Evolutionary conservation across 108 stramenopile genomes (phyloP), one percentile per base, ranked within the genome.

Genomic region (Skeletonema tropicum): DNA sequence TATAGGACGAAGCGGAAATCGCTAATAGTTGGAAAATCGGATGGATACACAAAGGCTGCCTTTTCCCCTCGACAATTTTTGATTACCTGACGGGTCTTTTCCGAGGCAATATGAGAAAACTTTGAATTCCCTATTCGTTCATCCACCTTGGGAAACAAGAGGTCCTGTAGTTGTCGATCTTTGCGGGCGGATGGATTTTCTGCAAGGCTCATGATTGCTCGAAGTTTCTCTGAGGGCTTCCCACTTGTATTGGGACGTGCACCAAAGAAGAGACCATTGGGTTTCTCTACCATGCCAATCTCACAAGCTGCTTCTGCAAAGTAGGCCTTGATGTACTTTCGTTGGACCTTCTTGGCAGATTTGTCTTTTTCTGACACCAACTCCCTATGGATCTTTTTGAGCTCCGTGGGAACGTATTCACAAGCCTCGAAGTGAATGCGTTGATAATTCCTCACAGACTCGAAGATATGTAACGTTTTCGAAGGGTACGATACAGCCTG

Each of bases 231-330:
- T 6, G 68, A 70, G 35, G 68, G 68, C 25, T 3, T 38, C 6
- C 57, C 39, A 39, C 38, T 41, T 23, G 21, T n/a, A 39, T 69
- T 59, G 52, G 68, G 68, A 30, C 14, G 68, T 15, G 57, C 35
- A 29, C 68, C 68, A 59, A 70, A 70, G 10, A 70, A 39, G 25
- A 70, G 36, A 33, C 68, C 68, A 57, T 70, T 60, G 68, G 39
- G 68, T 41, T 58, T 41, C 35, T 70, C 68, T 21, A 70, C 58
- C 15, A 70, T 19, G 29, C 68, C 68, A 39, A 70, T 41, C 9
- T 70, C 68, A 70, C 68, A n/a, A 25, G 57, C 57, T 7, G 68
- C 68, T 41, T 70, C 68, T 1, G 68, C 36, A 35, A 42, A 70
- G 57, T 70, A 70, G 32, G 38, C 68, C 38, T 59, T 57, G 35